Percentiles rank a stretch among this genome's conserved stretches.
These are phyloP conservation scores for Parafenestella ontariensis DNA, from an alignment of 2,329 filamentous ascomycete genomes.

Conservation along the genomic window DNA sequence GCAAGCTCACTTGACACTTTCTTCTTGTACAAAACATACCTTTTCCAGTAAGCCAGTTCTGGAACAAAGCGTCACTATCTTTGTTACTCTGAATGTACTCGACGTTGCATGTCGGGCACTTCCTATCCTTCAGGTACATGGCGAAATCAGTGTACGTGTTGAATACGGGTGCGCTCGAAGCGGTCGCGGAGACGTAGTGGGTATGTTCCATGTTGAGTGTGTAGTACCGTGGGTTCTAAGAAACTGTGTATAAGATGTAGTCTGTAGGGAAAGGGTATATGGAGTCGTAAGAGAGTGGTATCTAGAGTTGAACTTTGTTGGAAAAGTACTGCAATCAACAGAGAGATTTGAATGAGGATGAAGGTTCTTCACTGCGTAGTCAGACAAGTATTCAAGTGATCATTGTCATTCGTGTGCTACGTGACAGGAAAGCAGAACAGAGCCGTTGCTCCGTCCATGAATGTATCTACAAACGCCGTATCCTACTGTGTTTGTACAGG, in stretches of 20 bases:
- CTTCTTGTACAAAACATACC: too few species aligned
- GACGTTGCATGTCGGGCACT: slow-evolving; percentile 1
- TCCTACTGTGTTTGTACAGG: slow-evolving; percentile 11
- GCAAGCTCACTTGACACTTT: not conserved
- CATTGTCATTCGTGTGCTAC: slow-evolving; percentile 1
- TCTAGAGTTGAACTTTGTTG: not conserved
- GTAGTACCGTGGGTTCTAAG: not conserved
- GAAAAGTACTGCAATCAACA: not conserved
- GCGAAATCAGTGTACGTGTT: slow-evolving; percentile 5
- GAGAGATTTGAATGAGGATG: not conserved
- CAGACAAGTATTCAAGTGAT: not conserved
- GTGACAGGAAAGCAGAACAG: not conserved
- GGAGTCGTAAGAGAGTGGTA: not conserved
- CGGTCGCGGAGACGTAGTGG: not conserved
- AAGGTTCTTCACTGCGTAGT: not conserved
- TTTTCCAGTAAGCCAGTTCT: slow-evolving; percentile 14
- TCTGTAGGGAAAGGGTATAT: not conserved
- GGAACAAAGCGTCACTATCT: slow-evolving; percentile 10
- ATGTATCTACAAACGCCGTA: slow-evolving; percentile 1
- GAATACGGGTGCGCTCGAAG: not conserved
- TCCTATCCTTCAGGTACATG: slow-evolving; percentile 1
- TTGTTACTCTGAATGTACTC: not conserved
- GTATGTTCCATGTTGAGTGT: not conserved
- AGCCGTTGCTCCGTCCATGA: not conserved
- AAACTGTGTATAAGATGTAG: not conserved